Evolutionary conservation across 306 rosid species (phyloP).

Genomic region (Ammopiptanthus mongolicus): DNA sequence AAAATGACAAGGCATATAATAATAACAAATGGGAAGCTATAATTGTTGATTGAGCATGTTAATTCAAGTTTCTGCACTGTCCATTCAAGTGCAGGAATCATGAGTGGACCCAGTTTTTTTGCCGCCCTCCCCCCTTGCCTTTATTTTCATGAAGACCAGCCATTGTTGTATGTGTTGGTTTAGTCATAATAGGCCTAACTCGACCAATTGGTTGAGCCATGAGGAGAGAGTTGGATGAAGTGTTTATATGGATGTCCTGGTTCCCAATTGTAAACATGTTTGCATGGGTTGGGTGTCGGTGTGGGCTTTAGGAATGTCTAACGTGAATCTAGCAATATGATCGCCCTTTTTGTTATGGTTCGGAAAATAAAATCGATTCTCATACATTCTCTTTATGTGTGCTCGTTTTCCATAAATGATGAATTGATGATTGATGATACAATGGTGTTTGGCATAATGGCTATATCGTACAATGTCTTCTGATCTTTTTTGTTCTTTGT

Average conservation of each 20-base stretch:
- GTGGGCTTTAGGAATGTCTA: neutral
- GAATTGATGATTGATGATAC: neutral
- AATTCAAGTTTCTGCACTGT: neutral
- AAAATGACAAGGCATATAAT: neutral
- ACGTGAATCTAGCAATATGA: neutral
- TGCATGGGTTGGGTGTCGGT: neutral
- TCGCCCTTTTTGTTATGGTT: neutral
- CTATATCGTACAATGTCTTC: neutral
- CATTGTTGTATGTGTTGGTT: neutral
- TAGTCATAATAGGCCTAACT: neutral
- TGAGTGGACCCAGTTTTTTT: neutral
- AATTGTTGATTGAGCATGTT: constrained; percentile 4
- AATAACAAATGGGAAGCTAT: neutral
- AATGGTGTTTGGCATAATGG: neutral
- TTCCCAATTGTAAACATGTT: neutral
- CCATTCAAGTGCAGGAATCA: neutral
- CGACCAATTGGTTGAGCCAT: neutral
- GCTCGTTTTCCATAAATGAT: neutral
- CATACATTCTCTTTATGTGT: neutral
- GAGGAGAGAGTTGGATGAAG: neutral
- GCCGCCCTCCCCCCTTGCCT: neutral
- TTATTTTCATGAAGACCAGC: neutral
- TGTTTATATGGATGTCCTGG: neutral
- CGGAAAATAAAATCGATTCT: neutral
- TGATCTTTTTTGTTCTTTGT: constrained; percentile 21